A percentile compares a stretch with the other conserved stretches of the same genome.
Conservation (phyloP, 2,329 filamentous ascomycete genomes). For the Claviceps maximensis region DNA sequence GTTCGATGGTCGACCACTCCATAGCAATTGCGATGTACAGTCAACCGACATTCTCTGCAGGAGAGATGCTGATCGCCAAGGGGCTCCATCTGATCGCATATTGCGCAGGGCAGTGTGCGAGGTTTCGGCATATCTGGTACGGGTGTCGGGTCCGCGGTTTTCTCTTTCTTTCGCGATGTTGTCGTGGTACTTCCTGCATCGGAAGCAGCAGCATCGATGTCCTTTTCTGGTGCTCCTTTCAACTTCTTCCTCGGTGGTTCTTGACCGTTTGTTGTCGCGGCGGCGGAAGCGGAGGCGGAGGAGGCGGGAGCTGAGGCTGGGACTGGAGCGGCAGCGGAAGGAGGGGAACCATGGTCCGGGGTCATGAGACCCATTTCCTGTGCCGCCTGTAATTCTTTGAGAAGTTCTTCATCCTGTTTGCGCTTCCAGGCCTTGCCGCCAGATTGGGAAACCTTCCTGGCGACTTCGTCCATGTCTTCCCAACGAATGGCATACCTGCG, state of each 20-base stretch:
- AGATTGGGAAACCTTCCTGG: constrained; percentile 70
- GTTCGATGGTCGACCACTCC: constrained; percentile 62
- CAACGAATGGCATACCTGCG: constrained; percentile 91
- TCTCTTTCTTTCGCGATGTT: constrained; percentile 47
- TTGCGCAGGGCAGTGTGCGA: constrained; percentile 66
- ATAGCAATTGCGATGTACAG: constrained; percentile 86
- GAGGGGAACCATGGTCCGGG: constrained; percentile 30
- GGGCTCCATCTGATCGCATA: constrained; percentile 66
- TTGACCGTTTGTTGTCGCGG: constrained; percentile 14
- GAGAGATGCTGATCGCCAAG: constrained; percentile 58
- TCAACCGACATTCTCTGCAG: constrained; percentile 79
- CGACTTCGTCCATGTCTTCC: constrained; percentile 84
- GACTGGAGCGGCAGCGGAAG: constrained; percentile 9
- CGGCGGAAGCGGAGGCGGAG: constrained; percentile 6
- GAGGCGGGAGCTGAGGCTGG: constrained; percentile 8
- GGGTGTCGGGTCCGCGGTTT: constrained; percentile 39
- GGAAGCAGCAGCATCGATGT: constrained; percentile 31
- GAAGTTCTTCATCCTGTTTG: constrained; percentile 80
- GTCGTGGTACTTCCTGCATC: constrained; percentile 30
- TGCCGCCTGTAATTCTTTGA: constrained; percentile 56
- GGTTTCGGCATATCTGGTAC: constrained; percentile 67
- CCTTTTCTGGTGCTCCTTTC: constrained; percentile 36
- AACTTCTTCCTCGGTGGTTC: constrained; percentile 55
- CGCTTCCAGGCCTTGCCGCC: constrained; percentile 77
- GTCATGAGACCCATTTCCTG: constrained; percentile 41